A percentile compares a stretch with the other conserved stretches of the same genome.
phyloP scores from a whole-genome alignment of 2,329 filamentous ascomycete genomes.

The Hirsutella minnesotensis region DNA sequence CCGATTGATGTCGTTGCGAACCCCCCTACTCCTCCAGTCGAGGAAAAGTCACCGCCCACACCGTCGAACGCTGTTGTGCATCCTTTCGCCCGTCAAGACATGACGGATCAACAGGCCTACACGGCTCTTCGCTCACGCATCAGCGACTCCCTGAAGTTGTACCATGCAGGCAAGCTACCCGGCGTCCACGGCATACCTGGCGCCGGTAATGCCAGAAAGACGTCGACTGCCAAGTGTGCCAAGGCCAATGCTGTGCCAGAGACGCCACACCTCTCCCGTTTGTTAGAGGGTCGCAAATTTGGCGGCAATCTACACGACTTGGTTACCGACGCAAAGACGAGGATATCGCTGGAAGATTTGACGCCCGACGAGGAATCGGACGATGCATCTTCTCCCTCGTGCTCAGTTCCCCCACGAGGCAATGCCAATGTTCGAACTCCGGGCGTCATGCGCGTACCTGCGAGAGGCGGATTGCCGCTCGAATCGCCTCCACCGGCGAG shows the following conservation, averaged over 20 bases:
- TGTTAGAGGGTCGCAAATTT: constrained; percentile 52
- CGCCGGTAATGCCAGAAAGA: constrained; percentile 10
- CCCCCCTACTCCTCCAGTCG: constrained; percentile 11
- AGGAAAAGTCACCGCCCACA: constrained; percentile 10
- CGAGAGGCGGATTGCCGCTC: constrained; percentile 43
- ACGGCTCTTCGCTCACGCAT: constrained; percentile 39
- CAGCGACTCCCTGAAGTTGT: constrained; percentile 39
- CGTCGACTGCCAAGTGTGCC: neutral
- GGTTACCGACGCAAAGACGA: constrained; percentile 48
- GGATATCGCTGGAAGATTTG: constrained; percentile 35
- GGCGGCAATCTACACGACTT: constrained; percentile 45
- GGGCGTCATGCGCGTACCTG: constrained; percentile 46
- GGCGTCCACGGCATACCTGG: constrained; percentile 34
- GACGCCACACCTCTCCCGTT: constrained; percentile 54
- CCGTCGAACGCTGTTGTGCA: constrained; percentile 15
- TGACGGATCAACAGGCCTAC: constrained; percentile 41
- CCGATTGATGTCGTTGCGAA: constrained; percentile 46
- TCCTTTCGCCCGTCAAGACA: constrained; percentile 28
- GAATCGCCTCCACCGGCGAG: constrained; percentile 24
- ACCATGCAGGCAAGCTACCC: constrained; percentile 37
- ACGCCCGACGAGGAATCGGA: constrained; percentile 45
- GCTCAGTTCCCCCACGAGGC: constrained; percentile 5
- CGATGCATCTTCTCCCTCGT: constrained; percentile 11
- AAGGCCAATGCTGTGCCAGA: constrained; percentile 41
- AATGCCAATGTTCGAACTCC: constrained; percentile 19